These are phyloP conservation scores for Candida taoyuanica DNA, from an alignment of 805 yeast genomes.

Conservation along the genomic window DNA sequence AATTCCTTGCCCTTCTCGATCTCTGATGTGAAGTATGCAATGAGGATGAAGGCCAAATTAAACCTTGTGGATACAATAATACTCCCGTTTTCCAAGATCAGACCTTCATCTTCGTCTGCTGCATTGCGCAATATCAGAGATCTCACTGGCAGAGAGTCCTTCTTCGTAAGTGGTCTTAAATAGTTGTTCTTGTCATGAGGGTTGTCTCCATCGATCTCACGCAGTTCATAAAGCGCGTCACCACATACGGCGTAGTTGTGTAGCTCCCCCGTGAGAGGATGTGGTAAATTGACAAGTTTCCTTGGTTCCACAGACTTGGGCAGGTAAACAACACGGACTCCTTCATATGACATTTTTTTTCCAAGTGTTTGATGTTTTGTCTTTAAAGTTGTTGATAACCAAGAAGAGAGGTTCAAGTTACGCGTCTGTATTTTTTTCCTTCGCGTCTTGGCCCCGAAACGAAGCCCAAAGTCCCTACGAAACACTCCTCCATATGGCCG, in stretches of 20 bases:
- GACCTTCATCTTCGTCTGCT: constrained; percentile 27
- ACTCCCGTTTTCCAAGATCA: constrained; percentile 37
- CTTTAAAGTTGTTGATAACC: neutral
- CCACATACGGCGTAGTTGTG: constrained; percentile 15
- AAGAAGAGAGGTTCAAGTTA: too few relatives aligned
- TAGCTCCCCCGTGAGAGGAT: constrained; percentile 14
- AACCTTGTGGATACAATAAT: constrained; percentile 38
- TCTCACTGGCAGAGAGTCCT: constrained; percentile 33
- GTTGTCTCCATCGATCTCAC: constrained; percentile 35
- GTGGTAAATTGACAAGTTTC: constrained; percentile 16
- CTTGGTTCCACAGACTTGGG: constrained; percentile 6
- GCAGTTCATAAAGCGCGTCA: constrained; percentile 35
- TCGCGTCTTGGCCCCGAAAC: neutral
- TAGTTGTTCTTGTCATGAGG: constrained; percentile 29
- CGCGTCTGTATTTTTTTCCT: neutral
- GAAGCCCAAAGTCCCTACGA: too few relatives aligned
- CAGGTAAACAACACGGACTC: constrained; percentile 13
- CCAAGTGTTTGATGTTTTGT: neutral
- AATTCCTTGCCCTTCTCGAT: constrained; percentile 26
- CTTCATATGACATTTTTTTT: constrained; percentile 9
- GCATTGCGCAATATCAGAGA: constrained; percentile 32
- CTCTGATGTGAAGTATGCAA: constrained; percentile 31
- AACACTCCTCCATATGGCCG: too few relatives aligned
- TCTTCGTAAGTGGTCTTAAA: constrained; percentile 26
- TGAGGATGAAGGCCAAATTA: constrained; percentile 37